phyloP scores from a whole-genome alignment of 768 basidiomycete genomes.

The Peribolospora baueri region DNA sequence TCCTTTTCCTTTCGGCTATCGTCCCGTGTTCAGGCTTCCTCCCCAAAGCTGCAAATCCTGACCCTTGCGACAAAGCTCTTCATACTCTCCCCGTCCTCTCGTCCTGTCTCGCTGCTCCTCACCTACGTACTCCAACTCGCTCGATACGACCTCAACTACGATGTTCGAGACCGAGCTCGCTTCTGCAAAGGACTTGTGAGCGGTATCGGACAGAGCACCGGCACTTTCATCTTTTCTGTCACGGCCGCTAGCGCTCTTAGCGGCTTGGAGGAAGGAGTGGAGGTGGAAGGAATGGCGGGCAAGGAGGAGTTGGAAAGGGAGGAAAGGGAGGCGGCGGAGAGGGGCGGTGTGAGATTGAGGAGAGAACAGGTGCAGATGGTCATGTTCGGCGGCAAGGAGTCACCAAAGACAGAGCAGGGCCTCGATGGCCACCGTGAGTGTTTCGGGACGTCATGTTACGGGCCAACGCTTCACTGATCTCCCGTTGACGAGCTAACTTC shows the following conservation, averaged over 20 bases:
- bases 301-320: not conserved
- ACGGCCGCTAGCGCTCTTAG: no score
- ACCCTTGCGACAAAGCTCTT: conserved; percentile 70
- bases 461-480: not conserved
- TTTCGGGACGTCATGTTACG: not conserved
- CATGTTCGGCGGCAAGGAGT: not conserved
- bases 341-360: not conserved
- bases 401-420: not conserved
- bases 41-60: conserved; percentile 60
- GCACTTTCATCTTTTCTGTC: no score
- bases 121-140: conserved; percentile 61
- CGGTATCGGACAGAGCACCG: no score
- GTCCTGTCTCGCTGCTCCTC: conserved; percentile 25
- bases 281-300: not conserved
- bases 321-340: not conserved
- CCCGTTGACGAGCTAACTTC: not conserved
- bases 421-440: not conserved
- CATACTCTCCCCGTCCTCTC: conserved; percentile 31
- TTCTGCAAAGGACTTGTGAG: conserved; percentile 38
- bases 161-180: conserved; percentile 71
- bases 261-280: no score
- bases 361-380: not conserved
- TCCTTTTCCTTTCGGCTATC: not conserved
- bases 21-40: conserved; percentile 24
- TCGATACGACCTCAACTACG: conserved; percentile 65